phyloP scores from a whole-genome alignment of 805 yeast genomes.

The Candida insectalens region DNA sequence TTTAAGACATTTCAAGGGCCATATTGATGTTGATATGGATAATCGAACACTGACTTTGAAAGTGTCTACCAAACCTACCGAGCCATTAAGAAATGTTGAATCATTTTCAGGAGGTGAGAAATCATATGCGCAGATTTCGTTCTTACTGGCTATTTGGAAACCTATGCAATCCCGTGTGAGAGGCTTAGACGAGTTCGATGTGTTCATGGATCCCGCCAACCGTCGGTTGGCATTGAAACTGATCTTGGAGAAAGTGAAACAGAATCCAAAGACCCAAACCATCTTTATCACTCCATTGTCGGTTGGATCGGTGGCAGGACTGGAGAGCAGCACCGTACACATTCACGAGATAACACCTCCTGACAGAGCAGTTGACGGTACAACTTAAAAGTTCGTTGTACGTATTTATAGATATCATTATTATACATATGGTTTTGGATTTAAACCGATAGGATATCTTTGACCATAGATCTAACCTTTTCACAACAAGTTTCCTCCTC shows the following conservation, averaged over 20 bases:
- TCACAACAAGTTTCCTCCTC: constrained; percentile 11
- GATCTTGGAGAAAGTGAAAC: constrained; percentile 58
- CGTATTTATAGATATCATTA: no score
- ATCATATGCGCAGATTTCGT: constrained; percentile 84
- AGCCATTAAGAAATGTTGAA: constrained; percentile 56
- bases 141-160: constrained; percentile 84
- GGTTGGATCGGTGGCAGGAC: constrained; percentile 59
- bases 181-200: constrained; percentile 95
- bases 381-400: no score
- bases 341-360: constrained; percentile 51
- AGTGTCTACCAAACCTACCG: constrained; percentile 53
- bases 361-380: no score
- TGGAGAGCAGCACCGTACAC: constrained; percentile 41
- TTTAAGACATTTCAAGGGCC: constrained; percentile 67
- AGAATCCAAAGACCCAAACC: constrained; percentile 66
- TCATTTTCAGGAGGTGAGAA: constrained; percentile 96
- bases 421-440: no score
- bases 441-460: constrained; percentile 4
- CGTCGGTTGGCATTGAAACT: constrained; percentile 69
- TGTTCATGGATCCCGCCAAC: constrained; percentile 92
- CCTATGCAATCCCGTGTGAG: constrained; percentile 81
- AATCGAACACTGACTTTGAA: constrained; percentile 41
- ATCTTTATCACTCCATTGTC: constrained; percentile 93
- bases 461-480: constrained; percentile 12
- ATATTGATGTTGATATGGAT: constrained; percentile 51